phyloP scores from a whole-genome alignment of 2,329 filamentous ascomycete genomes.

The Diaporthe citrichinensis region DNA sequence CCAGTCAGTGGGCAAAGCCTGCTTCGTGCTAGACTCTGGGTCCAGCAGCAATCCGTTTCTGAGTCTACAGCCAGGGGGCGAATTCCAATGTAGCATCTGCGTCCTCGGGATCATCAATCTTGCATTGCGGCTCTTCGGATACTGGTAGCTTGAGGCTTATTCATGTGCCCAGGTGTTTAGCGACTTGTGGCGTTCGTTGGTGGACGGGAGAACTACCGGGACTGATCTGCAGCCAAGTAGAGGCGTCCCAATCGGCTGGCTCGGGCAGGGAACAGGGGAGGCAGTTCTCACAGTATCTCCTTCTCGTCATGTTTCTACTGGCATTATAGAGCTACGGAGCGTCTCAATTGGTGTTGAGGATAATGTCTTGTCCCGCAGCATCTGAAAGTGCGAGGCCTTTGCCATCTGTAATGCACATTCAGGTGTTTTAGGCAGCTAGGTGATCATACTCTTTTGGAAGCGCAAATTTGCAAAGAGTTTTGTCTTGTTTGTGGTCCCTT shows the following conservation, averaged over 20 bases:
- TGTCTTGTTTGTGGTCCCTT: neutral
- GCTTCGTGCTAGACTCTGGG: neutral
- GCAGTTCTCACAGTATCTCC: neutral
- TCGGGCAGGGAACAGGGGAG: neutral
- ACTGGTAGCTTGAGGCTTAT: constrained; percentile 7
- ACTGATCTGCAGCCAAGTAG: constrained; percentile 25
- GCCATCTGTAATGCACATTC: neutral
- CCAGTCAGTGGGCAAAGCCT: neutral
- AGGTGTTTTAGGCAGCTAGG: too few species aligned
- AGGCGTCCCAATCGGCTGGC: constrained; percentile 27
- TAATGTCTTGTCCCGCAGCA: neutral
- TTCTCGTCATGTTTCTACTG: neutral
- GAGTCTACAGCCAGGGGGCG: neutral
- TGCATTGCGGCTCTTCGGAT: constrained; percentile 29
- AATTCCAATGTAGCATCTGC: neutral
- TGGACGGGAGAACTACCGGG: constrained; percentile 7
- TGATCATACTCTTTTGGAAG: neutral
- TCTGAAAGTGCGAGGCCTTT: neutral
- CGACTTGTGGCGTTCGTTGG: constrained; percentile 25
- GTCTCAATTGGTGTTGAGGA: neutral
- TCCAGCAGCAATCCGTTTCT: too few species aligned
- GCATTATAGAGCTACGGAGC: neutral
- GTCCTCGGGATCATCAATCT: constrained; percentile 3
- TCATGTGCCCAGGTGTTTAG: neutral
- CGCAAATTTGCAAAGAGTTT: neutral